Percentiles rank a stretch among this genome's conserved stretches.
phyloP scores from a whole-genome alignment of 495 filamentous ascomycete genomes.

The Trichoderma parareesei region DNA sequence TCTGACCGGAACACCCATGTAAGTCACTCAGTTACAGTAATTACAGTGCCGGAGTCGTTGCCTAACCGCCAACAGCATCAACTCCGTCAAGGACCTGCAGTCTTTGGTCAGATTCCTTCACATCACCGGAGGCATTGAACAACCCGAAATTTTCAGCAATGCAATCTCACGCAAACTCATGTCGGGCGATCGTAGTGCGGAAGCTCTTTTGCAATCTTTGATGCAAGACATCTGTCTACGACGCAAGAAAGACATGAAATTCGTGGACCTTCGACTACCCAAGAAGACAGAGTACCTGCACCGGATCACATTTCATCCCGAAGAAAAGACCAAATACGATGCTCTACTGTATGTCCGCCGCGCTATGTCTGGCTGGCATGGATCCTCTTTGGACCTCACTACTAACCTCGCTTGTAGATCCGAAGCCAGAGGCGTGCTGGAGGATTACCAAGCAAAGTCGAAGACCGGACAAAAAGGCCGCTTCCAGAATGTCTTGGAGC shows the following conservation, averaged over 20 bases:
- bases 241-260: conserved; percentile 82
- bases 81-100: conserved; percentile 74
- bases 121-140: conserved; percentile 70
- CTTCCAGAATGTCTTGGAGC: conserved; percentile 59
- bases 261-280: conserved; percentile 76
- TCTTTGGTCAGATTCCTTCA: conserved; percentile 72
- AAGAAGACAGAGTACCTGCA: conserved; percentile 74
- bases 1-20: conserved; percentile 73
- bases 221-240: conserved; percentile 80
- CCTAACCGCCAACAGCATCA: conserved; percentile 40
- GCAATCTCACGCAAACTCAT: conserved; percentile 65
- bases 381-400: conserved; percentile 6
- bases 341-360: conserved; percentile 50
- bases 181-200: conserved; percentile 42
- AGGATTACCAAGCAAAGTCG: conserved; percentile 43
- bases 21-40: conserved; percentile 13
- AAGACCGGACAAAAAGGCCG: conserved; percentile 35
- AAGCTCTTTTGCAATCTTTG: conserved; percentile 61
- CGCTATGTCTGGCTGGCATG: neutral
- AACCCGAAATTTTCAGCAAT: conserved; percentile 65
- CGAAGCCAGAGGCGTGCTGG: conserved; percentile 67
- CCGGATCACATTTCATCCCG: conserved; percentile 61
- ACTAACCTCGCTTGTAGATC: conserved; percentile 33
- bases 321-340: conserved; percentile 76
- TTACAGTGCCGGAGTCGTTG: neutral